Base-by-base conservation (phyloP, 148 eudicot species). In the Cornus kousa region DNA sequence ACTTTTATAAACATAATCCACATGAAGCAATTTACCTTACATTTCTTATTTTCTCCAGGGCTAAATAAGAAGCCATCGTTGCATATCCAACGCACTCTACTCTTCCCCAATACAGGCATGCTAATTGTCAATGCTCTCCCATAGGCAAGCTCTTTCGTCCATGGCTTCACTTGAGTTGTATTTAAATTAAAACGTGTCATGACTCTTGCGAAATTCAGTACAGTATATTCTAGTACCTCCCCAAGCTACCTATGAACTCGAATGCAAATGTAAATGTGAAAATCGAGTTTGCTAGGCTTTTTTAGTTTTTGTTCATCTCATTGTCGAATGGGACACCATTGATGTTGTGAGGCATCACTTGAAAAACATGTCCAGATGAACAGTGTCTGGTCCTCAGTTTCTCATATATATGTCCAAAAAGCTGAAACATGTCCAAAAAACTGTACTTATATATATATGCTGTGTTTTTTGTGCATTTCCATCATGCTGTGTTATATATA, bases 241-340 rank as follows among this genome's bases (percentile, higher is more conserved):
- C 9, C 43, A 67, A 43, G 46, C 71, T 37, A 76, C 48, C 32
- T 32, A 22, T 64, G 83, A 81, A 76, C 72, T 76, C 83, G 13
- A 43, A 40, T 76, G 83, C 75, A 81, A 76, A 71, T 71, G 77
- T 71, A 81, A 77, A 77, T 81, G 77, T 23, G 40, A 77, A 65
- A 17, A 17, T 81, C 71, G 80, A 72, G 80, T 71, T 77, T 68
- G 40, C 46, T 23, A 65, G 72, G 76, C 33, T 37, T 28, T 57
- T 31, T 68, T 39, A 20, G 39, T 0, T 7, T 13, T 33, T 67
- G 2, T 31, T 40, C 48, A 72, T 28, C 17, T 10, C 5, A 20
- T n/a, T n/a, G 23, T 5, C 6, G 66, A 1, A 62, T n/a, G 22
- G 23, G 66, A 19, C 23, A 20, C 23, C 22, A 17, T 7, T n/a